Base-by-base conservation (phyloP, 1,284 basidiomycete species). In the Gastroboletus turbinatus region DNA sequence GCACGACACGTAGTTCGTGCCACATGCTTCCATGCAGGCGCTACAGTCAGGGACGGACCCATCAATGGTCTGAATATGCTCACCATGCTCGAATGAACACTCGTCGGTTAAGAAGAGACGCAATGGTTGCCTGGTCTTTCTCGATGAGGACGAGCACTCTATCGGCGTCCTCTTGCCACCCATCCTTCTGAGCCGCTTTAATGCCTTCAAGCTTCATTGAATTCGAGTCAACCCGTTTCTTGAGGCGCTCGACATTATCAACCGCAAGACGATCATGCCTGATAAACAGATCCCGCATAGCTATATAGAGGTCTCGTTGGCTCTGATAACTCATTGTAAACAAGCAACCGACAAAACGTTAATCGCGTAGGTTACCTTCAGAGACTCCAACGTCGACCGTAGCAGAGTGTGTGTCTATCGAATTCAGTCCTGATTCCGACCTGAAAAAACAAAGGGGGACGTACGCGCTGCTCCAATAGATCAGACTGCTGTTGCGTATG, bases 221-320 rank as follows among this genome's bases (percentile, higher is more conserved):
- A 52, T 82, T 88, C 0, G 75, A 75, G 54, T 95, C 92, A 27
- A 95, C 86, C 33, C 91, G 86, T 66, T 92, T 95, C 72, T 87
- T 88, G 53, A 97, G 77, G 32, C 88, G 82, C 50, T 96, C 93
- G 2, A 95, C 92, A 61, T 87, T 83, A 66, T 97, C 95, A 38
- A 85, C 80, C 0, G 92, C 92, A 36, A 96, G 79, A 33, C 86
- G 84, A 57, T 92, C 90, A 63, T 94, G 88, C 23, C 94, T 85
- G 46, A 85, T 76, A 67, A 96, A 90, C 5, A 96, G 78, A 64
- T 95, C 93, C 21, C 90, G 84, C 69, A 90, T 87, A 9, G 92
- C 86, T 42, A 92, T 77, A 70, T 94, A 96, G 5, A 97, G 77
- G 67, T 98, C 95, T 40, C 94, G 84, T 70, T 97, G 93, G 48